Percentiles rank a stretch among this genome's conserved stretches.
Evolutionary conservation across 1,284 basidiomycete genomes (phyloP).

Genomic region (Jaminaea rosea): DNA sequence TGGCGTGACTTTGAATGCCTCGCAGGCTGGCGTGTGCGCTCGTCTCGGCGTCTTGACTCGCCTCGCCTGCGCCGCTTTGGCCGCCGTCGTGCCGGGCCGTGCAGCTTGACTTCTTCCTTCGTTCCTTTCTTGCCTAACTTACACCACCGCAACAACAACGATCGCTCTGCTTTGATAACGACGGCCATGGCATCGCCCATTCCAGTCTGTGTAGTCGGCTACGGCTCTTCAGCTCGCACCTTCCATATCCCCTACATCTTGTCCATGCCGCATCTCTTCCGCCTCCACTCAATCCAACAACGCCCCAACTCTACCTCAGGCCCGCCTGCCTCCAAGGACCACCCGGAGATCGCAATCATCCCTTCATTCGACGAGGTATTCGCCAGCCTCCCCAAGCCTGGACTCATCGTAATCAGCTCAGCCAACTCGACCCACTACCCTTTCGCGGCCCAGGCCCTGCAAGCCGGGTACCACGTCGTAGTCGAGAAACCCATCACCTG

Average conservation of each 20-base stretch:
- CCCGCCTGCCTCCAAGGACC: constrained; percentile 15
- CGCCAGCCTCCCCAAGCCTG: constrained; percentile 27
- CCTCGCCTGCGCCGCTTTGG: too few species aligned
- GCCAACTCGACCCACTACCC: constrained; percentile 40
- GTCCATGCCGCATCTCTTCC: background rate
- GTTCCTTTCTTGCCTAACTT: too few species aligned
- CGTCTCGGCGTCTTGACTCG: too few species aligned
- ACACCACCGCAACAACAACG: too few species aligned
- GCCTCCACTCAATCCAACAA: constrained; percentile 34
- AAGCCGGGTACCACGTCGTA: constrained; percentile 38
- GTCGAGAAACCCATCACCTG: constrained; percentile 43
- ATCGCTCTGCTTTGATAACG: too few species aligned
- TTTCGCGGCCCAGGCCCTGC: constrained; percentile 36
- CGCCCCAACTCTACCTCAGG: constrained; percentile 22
- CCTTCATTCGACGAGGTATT: constrained; percentile 33
- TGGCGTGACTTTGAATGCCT: too few species aligned
- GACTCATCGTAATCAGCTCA: constrained; percentile 43
- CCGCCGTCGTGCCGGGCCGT: too few species aligned
- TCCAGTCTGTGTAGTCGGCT: constrained; percentile 20
- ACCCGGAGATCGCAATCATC: constrained; percentile 25
- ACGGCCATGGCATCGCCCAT: too few species aligned
- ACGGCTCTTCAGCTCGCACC: constrained; percentile 33
- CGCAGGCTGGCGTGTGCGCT: too few species aligned
- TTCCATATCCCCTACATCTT: constrained; percentile 11
- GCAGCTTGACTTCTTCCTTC: too few species aligned